Percentiles rank a stretch among this genome's conserved stretches.
Evolutionary conservation across 139 green algal genomes (phyloP).

Genomic region (Axilococcus clingmanii): DNA sequence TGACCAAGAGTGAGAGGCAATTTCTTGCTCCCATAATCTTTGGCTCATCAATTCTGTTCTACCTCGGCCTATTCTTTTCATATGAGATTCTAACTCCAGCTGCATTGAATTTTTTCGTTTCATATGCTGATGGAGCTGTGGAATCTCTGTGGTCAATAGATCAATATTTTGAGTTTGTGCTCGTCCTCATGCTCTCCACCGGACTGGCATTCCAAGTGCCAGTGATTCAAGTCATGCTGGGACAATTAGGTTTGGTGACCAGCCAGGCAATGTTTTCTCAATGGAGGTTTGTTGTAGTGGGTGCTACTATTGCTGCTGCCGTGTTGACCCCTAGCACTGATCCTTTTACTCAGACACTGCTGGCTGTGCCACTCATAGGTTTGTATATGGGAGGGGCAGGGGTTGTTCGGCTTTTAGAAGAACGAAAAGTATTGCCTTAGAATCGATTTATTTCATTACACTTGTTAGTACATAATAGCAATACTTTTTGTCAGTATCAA

Average conservation of each 20-base stretch:
- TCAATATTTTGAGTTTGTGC: conserved; percentile 99
- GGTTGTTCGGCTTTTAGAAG: conserved; percentile 66
- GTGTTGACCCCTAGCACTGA: conserved; percentile 97
- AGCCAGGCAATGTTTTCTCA: conserved; percentile 84
- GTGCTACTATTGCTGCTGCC: conserved; percentile 80
- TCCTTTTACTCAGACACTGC: conserved; percentile 94
- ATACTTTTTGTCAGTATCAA: no score
- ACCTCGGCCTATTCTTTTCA: conserved; percentile 83
- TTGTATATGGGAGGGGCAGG: conserved; percentile 91
- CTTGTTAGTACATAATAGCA: neutral
- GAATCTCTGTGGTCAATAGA: conserved; percentile 98
- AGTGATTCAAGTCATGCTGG: conserved; percentile 94
- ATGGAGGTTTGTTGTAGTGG: conserved; percentile 96
- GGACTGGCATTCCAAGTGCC: conserved; percentile 96
- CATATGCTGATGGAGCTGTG: conserved; percentile 91
- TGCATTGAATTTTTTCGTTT: conserved; percentile 95
- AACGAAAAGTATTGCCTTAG: conserved; percentile 4
- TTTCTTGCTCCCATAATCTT: conserved; percentile 92
- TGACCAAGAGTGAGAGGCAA: conserved; percentile 76
- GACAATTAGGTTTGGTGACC: conserved; percentile 81
- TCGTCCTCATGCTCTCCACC: conserved; percentile 93
- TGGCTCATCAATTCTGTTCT: conserved; percentile 95
- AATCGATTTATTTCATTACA: neutral
- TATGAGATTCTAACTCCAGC: conserved; percentile 94
- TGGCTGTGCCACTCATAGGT: conserved; percentile 84